Evolutionary conservation across 2,329 filamentous ascomycete species (phyloP), one percentile per base, ranked within the genome.

Genomic region (Simplicillium sp.): DNA sequence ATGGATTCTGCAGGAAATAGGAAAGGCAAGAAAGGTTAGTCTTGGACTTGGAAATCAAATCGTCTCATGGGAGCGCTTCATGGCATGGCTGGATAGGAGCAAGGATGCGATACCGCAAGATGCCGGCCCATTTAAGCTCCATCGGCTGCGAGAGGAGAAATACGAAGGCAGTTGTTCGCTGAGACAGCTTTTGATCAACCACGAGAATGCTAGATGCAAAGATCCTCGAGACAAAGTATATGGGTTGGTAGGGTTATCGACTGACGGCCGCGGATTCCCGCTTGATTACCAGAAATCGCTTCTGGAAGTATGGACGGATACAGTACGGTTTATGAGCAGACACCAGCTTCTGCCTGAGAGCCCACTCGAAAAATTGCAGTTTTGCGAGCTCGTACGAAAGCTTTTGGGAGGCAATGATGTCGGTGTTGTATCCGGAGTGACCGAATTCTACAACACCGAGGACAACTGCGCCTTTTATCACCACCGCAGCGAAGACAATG

Each of bases 191-290:
- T 39, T 47, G 36, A 29, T 39, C 16, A 38, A 42, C 39, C 45
- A 48, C 39, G 38, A 33, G 9, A 13, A 16, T 2, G 44, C 46
- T 7, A 34, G 38, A 11, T 42, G 38, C 45, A 41, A 43, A 32
- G 50, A 53, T 36, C 46, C 50, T n/a, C 41, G 48, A 15, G 52
- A 54, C 41, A 54, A 53, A 32, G 48, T 54, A 11, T 54, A 53
- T 42, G 52, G 50, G 18, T 44, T 51, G 9, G 45, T 54, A 3
- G 50, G 50, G 2, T 45, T 54, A 20, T 45, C 45, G 14, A 47
- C 46, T 4, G 46, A 48, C 35, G 45, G 41, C 14, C 39, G 42
- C 1, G 36, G 43, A 7, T 47, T 47, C 36, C 45, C 46, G n/a
- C 43, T 48, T 39, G 50, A 54, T 42, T 53, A 54, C 46, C 20